Conservation (phyloP, 495 filamentous ascomycete genomes). For the Cercophora newfieldiana region DNA sequence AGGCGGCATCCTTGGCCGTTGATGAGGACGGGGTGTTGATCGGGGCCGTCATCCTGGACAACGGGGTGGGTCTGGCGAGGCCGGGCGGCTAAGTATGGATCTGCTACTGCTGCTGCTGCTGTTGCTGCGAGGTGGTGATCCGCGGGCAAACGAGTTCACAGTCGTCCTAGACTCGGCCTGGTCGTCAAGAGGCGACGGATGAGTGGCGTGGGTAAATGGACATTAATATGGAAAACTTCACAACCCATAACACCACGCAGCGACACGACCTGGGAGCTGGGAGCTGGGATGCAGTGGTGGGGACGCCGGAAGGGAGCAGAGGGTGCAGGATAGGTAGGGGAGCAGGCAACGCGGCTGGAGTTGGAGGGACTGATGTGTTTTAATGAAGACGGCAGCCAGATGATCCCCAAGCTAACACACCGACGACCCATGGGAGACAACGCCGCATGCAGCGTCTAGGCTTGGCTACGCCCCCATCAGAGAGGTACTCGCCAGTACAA, state of each 20-base stretch:
- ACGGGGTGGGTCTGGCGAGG: background rate
- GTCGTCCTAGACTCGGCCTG: constrained; percentile 38
- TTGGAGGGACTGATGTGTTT: constrained; percentile 16
- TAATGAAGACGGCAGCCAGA: constrained; percentile 17
- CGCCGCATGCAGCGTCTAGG: constrained; percentile 13
- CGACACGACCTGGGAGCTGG: constrained; percentile 29
- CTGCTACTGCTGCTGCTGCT: constrained; percentile 2
- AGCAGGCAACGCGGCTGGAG: constrained; percentile 3
- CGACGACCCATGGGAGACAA: constrained; percentile 6
- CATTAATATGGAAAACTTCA: constrained; percentile 46
- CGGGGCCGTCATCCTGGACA: constrained; percentile 47
- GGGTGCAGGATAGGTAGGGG: constrained; percentile 9
- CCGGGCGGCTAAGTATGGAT: constrained; percentile 16
- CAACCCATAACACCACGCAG: constrained; percentile 32
- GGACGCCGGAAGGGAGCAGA: constrained; percentile 10
- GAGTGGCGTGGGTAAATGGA: constrained; percentile 50
- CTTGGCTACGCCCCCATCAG: constrained; percentile 6
- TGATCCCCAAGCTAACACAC: constrained; percentile 9
- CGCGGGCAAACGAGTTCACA: constrained; percentile 27
- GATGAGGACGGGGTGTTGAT: constrained; percentile 40
- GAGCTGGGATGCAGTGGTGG: constrained; percentile 6
- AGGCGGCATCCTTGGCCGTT: constrained; percentile 46
- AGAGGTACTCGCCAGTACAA: background rate
- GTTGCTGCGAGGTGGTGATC: constrained; percentile 27
- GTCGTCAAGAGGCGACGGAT: constrained; percentile 37